Conservation (phyloP, 257 asterid species). For the Jaltomata sinuosa region DNA sequence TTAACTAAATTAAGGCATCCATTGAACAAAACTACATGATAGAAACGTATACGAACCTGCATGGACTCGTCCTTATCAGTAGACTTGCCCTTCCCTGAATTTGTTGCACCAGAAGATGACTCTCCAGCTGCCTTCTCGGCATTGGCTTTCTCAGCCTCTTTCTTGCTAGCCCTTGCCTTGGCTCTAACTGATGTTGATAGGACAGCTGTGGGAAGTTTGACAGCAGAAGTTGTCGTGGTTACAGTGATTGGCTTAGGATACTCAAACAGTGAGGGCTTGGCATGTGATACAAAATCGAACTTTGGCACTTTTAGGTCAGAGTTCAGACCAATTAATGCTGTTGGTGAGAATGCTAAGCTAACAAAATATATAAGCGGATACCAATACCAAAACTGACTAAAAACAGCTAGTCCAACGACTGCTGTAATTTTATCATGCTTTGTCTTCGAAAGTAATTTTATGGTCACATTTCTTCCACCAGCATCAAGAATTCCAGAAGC, state of each 20-base stretch:
- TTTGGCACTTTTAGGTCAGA: conserved; percentile 83
- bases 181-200: conserved; percentile 89
- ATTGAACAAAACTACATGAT: not conserved
- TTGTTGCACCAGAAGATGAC: conserved; percentile 23
- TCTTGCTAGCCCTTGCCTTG: conserved; percentile 76
- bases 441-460: conserved; percentile 75
- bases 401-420: conserved; percentile 91
- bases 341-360: conserved; percentile 95
- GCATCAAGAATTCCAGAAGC: conserved; percentile 98
- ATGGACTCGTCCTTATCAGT: conserved; percentile 69
- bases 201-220: conserved; percentile 84
- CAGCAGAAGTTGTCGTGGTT: conserved; percentile 61
- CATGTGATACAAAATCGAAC: conserved; percentile 86
- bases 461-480: conserved; percentile 91
- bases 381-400: conserved; percentile 99
- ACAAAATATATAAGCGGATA: conserved; percentile 89
- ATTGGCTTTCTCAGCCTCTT: conserved; percentile 72
- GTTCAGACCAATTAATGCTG: conserved; percentile 89
- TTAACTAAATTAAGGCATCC: not conserved
- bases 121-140: conserved; percentile 53
- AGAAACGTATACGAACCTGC: conserved; percentile 46
- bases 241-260: conserved; percentile 85
- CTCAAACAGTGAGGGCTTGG: conserved; percentile 81
- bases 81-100: conserved; percentile 59
- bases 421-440: conserved; percentile 87